A percentile compares a stretch with the other conserved stretches of the same genome.
Evolutionary conservation across 768 basidiomycete species (phyloP).

Genomic region (Xerocomus potaroensis): DNA sequence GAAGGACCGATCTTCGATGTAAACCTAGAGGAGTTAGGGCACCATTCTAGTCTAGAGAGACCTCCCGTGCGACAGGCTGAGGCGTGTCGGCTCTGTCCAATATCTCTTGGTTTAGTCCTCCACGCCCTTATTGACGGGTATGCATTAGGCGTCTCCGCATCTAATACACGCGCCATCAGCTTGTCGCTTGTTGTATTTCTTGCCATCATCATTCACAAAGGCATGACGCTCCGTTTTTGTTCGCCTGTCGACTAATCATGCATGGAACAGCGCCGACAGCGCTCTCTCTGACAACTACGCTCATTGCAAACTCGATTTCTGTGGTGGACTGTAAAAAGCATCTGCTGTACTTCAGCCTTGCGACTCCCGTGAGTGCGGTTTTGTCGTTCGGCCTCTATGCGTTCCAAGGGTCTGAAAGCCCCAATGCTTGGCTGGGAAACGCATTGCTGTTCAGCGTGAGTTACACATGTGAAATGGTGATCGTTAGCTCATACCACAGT

Average conservation of each 20-base stretch:
- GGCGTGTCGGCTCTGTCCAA: slow-evolving; percentile 49
- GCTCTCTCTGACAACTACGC: slow-evolving; percentile 80
- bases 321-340: slow-evolving; percentile 67
- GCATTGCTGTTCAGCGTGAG: slow-evolving; percentile 83
- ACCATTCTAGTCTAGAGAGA: slow-evolving; percentile 20
- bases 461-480: slow-evolving; percentile 4
- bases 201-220: slow-evolving; percentile 91
- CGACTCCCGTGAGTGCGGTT: slow-evolving; percentile 82
- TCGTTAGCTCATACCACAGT: slow-evolving; percentile 1
- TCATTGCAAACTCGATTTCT: slow-evolving; percentile 72
- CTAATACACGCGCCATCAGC: slow-evolving; percentile 38
- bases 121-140: slow-evolving; percentile 93
- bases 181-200: slow-evolving; percentile 85
- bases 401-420: slow-evolving; percentile 37
- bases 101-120: slow-evolving; percentile 81
- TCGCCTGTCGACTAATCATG: slow-evolving; percentile 8
- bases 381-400: slow-evolving; percentile 67
- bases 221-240: slow-evolving; percentile 28
- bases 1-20: slow-evolving; percentile 47
- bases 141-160: slow-evolving; percentile 77
- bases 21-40: slow-evolving; percentile 56
- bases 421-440: slow-evolving; percentile 59
- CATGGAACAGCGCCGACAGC: slow-evolving; percentile 73
- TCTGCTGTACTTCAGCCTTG: slow-evolving; percentile 71
- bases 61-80: slow-evolving; percentile 3